A percentile compares a stretch with the other conserved stretches of the same genome.
Evolutionary conservation across 2,329 filamentous ascomycete genomes (phyloP).

Genomic region (Sarocladium kiliense): DNA sequence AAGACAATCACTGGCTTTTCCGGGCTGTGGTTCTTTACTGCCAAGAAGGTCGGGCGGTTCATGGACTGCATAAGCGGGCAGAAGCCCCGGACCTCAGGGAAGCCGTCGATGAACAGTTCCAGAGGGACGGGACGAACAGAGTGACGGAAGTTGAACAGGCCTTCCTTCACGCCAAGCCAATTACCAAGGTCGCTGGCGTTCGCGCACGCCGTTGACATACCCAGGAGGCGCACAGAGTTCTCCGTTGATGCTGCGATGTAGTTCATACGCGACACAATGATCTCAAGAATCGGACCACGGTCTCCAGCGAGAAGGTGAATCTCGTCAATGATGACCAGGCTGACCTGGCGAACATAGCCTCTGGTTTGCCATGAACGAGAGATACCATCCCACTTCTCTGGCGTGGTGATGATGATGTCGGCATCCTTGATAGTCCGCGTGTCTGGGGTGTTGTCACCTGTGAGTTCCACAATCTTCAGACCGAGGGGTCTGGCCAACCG

Average conservation of each 20-base stretch:
- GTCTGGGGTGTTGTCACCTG: conserved; percentile 94
- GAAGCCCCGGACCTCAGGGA: conserved; percentile 91
- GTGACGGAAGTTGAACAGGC: conserved; percentile 93
- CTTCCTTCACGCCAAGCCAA: conserved; percentile 95
- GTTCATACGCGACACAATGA: conserved; percentile 93
- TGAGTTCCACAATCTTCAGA: conserved; percentile 88
- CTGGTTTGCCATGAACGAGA: conserved; percentile 98
- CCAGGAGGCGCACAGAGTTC: conserved; percentile 79
- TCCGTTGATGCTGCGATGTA: conserved; percentile 96
- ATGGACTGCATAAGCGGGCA: conserved; percentile 98
- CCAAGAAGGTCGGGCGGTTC: conserved; percentile 94
- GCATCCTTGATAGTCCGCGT: conserved; percentile 92
- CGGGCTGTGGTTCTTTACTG: conserved; percentile 93
- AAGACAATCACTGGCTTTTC: conserved; percentile 98
- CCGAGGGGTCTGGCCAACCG: conserved; percentile 79
- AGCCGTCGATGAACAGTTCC: conserved; percentile 96
- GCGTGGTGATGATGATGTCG: conserved; percentile 96
- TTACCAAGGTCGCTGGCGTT: conserved; percentile 92
- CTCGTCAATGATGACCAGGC: conserved; percentile 95
- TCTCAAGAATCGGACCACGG: conserved; percentile 94
- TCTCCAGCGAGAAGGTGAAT: conserved; percentile 97
- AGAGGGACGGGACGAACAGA: conserved; percentile 94
- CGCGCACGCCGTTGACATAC: conserved; percentile 98
- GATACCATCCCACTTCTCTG: conserved; percentile 99
- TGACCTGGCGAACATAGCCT: conserved; percentile 92